Evolutionary conservation across 108 stramenopile genomes (phyloP).

Genomic region (Mayamaea pseudoterrestris): DNA sequence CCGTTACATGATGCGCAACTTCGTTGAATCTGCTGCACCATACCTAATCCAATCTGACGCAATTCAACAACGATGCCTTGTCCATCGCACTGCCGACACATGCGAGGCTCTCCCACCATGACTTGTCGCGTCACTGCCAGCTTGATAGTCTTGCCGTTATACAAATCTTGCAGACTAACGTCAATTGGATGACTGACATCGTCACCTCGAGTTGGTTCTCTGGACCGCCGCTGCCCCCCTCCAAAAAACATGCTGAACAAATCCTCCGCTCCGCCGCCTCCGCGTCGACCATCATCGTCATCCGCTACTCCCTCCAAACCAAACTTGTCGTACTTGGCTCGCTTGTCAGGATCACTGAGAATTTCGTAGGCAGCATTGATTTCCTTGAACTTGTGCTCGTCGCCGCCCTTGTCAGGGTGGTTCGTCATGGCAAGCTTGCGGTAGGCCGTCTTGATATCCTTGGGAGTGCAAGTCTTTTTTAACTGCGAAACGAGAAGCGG

Average conservation of each 20-base stretch:
- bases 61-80: slow-evolving; percentile 86
- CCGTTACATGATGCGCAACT: slow-evolving; percentile 72
- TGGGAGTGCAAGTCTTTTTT: slow-evolving; percentile 51
- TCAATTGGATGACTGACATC: slow-evolving; percentile 91
- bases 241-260: slow-evolving; percentile 95
- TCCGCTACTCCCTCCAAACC: slow-evolving; percentile 80
- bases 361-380: slow-evolving; percentile 84
- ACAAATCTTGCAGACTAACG: slow-evolving; percentile 92
- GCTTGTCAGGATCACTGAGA: slow-evolving; percentile 76
- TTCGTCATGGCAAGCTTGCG: slow-evolving; percentile 70
- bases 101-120: slow-evolving; percentile 67
- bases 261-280: slow-evolving; percentile 69
- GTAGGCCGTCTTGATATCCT: slow-evolving; percentile 86
- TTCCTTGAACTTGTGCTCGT: slow-evolving; percentile 89
- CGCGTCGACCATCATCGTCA: slow-evolving; percentile 31
- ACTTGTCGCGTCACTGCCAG: slow-evolving; percentile 90
- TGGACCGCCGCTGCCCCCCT: slow-evolving; percentile 45
- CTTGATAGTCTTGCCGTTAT: slow-evolving; percentile 96
- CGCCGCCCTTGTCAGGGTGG: slow-evolving; percentile 88
- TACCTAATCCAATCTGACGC: slow-evolving; percentile 92
- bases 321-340: slow-evolving; percentile 80
- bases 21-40: slow-evolving; percentile 94
- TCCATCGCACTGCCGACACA: slow-evolving; percentile 79
- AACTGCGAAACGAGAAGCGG: slow-evolving; percentile 20
- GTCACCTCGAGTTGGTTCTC: slow-evolving; percentile 84